Base-by-base conservation (phyloP, 1,284 basidiomycete genomes). In the Apiotrichum akiyoshidainum region DNA sequence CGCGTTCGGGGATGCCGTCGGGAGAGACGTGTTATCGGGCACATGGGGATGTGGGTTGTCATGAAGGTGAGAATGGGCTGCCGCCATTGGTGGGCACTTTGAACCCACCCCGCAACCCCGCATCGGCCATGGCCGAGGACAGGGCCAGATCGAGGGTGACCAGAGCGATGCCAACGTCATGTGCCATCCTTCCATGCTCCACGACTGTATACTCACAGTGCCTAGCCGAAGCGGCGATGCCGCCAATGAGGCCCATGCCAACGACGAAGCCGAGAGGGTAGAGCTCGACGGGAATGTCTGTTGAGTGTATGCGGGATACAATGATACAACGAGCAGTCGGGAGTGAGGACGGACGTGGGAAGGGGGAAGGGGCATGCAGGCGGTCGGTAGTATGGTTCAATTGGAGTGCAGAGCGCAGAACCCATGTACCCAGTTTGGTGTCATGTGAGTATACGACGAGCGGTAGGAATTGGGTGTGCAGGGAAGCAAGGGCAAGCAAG, bases 251-350 rank as follows among this genome's bases (percentile, higher is more conserved):
- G 35, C 68, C 76, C 35, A 69, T 69, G 39, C 59, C 68, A 26
- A 76, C 75, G 60, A 75, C 71, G 51, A 76, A 73, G 31, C 68
- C 71, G 66, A 78, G 74, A 12, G 76, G 76, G 66, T 77, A 78
- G 31, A 77, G 71, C 68, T 78, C 76, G 55, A 76, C 70, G 52
- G 76, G 76, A 52, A 78, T 69, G 65, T 78, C 76, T 77, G 55
- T 26, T 26, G 46, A 19, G 37, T 52, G 17, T 3, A 16, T 21
- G 40, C 13, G 6, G 21, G 31, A 14, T 22, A n/a, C 26, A 31
- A 31, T 7, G 26, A 31, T 31, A 31, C 26, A 31, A n/a, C n/a
- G n/a, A n/a, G n/a, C n/a, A n/a, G n/a, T n/a, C n/a, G n/a, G n/a
- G n/a, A n/a, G n/a, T n/a, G n/a, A n/a, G n/a, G 26, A 31, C 3